Conservation (phyloP, 495 filamentous ascomycete genomes). For the Aspergillus funiculosus region DNA sequence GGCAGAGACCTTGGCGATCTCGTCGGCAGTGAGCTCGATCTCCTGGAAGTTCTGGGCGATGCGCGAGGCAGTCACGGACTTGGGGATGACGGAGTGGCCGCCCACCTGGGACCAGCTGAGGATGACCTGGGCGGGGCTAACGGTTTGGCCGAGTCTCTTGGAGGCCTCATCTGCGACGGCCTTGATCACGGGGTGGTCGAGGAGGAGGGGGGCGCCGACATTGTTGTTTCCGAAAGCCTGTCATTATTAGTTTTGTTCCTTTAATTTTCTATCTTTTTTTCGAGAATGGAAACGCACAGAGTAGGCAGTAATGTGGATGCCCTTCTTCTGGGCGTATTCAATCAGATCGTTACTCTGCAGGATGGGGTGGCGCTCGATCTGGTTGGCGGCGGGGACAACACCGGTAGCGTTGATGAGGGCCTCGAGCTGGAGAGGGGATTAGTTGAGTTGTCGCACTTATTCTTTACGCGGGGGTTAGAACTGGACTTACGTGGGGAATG, state of each 20-base stretch:
- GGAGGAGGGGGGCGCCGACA: constrained; percentile 37
- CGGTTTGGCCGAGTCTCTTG: constrained; percentile 34
- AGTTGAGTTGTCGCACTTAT: too few species aligned
- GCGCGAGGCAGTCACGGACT: constrained; percentile 44
- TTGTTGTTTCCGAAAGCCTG: constrained; percentile 49
- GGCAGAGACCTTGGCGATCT: constrained; percentile 39
- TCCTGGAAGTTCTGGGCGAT: constrained; percentile 47
- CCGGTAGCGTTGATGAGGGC: constrained; percentile 45
- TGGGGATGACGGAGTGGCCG: constrained; percentile 47
- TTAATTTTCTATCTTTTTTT: constrained; percentile 5
- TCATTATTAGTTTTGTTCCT: constrained; percentile 19
- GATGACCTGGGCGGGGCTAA: constrained; percentile 40
- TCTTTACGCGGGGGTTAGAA: too few species aligned
- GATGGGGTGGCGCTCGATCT: constrained; percentile 49
- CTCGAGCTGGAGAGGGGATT: constrained; percentile 36
- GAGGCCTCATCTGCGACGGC: constrained; percentile 39
- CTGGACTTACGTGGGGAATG: constrained; percentile 35
- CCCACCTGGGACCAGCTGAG: constrained; percentile 46
- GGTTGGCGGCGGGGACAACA: constrained; percentile 44
- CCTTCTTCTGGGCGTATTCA: constrained; percentile 41
- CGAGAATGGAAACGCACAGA: constrained; percentile 28
- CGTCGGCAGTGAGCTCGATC: constrained; percentile 40
- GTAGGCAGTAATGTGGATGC: constrained; percentile 46
- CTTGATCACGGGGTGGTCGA: constrained; percentile 41
- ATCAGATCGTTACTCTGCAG: constrained; percentile 42